These are phyloP conservation scores for Mucor lusitanicus DNA, from an alignment of 371 early-diverging fungal genomes.

Conservation along the genomic window DNA sequence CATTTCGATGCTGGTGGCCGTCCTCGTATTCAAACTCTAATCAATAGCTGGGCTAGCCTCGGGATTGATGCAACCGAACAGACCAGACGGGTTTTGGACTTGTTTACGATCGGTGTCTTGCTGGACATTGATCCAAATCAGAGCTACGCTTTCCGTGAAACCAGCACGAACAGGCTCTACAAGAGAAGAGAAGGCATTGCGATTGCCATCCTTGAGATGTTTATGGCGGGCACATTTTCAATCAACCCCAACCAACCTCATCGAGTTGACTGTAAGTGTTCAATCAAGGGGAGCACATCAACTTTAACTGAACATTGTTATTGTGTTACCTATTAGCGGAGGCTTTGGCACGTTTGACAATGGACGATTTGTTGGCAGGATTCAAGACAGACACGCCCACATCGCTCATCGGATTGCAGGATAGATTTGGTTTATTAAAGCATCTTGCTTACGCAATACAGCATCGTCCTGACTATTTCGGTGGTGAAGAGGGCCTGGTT, in stretches of 20 bases:
- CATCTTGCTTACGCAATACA: conserved; percentile 58
- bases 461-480: conserved; percentile 49
- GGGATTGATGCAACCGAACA: conserved; percentile 58
- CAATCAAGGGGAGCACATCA: too few species aligned
- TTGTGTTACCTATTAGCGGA: conserved; percentile 25
- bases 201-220: conserved; percentile 84
- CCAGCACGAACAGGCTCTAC: conserved; percentile 45
- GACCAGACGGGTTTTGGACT: conserved; percentile 75
- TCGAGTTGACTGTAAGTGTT: conserved; percentile 69
- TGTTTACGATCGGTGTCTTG: conserved; percentile 83
- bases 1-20: conserved; percentile 74
- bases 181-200: conserved; percentile 84
- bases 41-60: conserved; percentile 42
- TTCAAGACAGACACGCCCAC: conserved; percentile 75
- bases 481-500: conserved; percentile 32
- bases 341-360: conserved; percentile 58
- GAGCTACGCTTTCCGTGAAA: conserved; percentile 70
- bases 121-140: conserved; percentile 87
- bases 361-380: conserved; percentile 55
- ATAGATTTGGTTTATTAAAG: conserved; percentile 71
- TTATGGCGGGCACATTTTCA: conserved; percentile 78
- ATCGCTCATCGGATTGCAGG: conserved; percentile 75
- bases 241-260: conserved; percentile 58
- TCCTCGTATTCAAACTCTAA: conserved; percentile 59
- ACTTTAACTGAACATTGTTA: background rate